phyloP scores from a whole-genome alignment of 176 grass and related monocot genomes.

The Aegilops sharonensis region DNA sequence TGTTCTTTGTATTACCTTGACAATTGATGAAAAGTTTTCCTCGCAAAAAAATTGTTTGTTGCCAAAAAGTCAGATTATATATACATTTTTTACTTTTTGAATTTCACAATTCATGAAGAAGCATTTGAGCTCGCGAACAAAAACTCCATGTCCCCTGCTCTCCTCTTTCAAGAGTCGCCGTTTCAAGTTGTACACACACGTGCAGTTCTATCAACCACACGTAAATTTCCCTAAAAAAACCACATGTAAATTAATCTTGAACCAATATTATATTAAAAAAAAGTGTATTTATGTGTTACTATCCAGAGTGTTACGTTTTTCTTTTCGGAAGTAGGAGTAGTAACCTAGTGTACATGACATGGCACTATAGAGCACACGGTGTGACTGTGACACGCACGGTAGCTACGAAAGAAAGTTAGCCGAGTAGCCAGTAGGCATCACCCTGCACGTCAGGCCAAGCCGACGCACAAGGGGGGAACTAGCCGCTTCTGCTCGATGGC shows the following conservation, averaged over 20 bases:
- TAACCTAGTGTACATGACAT: not conserved
- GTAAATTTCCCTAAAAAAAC: not conserved
- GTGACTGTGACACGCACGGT: not conserved
- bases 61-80: no score
- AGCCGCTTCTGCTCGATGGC: not conserved
- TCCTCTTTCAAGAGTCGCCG: not conserved
- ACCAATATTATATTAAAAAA: no score
- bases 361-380: not conserved
- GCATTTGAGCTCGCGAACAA: no score
- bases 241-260: not conserved
- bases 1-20: no score
- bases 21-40: no score
- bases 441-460: not conserved
- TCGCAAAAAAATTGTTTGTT: no score
- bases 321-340: no score
- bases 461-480: not conserved
- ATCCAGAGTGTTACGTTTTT: no score
- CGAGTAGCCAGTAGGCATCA: not conserved
- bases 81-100: no score
- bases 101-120: no score
- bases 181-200: not conserved
- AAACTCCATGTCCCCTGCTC: no score
- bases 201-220: not conserved
- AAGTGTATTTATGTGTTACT: no score
- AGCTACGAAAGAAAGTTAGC: not conserved